Percentiles rank a stretch among this genome's conserved stretches.
Conservation (phyloP, 2,329 filamentous ascomycete genomes). For the Tolypocladium capitatum region DNA sequence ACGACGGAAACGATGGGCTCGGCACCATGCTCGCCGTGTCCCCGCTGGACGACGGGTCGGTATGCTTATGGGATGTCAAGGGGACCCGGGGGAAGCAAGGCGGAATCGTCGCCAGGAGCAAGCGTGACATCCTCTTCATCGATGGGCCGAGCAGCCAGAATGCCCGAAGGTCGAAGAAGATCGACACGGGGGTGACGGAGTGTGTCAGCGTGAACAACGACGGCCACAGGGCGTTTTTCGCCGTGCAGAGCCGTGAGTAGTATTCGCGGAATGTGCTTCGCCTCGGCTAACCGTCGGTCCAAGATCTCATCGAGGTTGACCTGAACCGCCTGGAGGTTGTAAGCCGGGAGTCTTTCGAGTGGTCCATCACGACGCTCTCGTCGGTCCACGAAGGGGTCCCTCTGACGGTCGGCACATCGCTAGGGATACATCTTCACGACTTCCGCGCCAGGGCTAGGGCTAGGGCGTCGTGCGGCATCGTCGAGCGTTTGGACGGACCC, state of each 20-base stretch:
- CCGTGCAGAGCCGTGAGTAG: constrained; percentile 54
- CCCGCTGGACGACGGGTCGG: constrained; percentile 72
- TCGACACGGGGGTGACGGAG: constrained; percentile 63
- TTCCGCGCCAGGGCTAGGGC: constrained; percentile 35
- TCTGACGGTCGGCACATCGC: constrained; percentile 71
- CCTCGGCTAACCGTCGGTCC: not conserved
- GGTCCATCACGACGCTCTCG: constrained; percentile 73
- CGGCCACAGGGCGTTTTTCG: constrained; percentile 60
- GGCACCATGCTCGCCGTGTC: constrained; percentile 49
- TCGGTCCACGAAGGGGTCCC: constrained; percentile 52
- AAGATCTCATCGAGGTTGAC: constrained; percentile 66
- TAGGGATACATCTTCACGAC: constrained; percentile 74
- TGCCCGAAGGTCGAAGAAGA: constrained; percentile 43
- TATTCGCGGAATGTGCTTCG: not conserved
- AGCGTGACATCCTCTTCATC: constrained; percentile 52
- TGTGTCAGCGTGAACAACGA: constrained; percentile 67
- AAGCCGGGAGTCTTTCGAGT: constrained; percentile 60
- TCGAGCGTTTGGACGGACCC: constrained; percentile 22
- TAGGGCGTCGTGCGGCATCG: constrained; percentile 16
- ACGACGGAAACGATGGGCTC: constrained; percentile 31
- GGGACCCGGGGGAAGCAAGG: constrained; percentile 42
- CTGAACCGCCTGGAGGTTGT: constrained; percentile 58
- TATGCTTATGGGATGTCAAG: constrained; percentile 75
- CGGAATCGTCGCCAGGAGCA: constrained; percentile 51
- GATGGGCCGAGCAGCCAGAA: constrained; percentile 32